Evolutionary conservation across 805 yeast genomes (phyloP), one percentile per base, ranked within the genome.

Genomic region (Pichia kluyveri): DNA sequence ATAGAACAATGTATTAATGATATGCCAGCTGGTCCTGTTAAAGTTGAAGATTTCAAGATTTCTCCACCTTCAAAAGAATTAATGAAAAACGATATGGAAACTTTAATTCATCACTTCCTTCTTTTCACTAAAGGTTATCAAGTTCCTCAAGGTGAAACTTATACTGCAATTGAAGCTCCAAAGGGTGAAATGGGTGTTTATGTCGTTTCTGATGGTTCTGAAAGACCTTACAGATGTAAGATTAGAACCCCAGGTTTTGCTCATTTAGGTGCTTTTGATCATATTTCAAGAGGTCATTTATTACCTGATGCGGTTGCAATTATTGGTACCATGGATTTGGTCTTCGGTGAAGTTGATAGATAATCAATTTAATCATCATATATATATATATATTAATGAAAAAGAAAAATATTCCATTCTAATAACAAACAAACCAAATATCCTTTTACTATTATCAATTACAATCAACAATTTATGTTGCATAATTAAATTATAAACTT

Each of bases 171-270:
- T 56, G 96, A 87, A 71, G 95, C 96, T 26, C 96, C 96, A 65
- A 87, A 87, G 78, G 96, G 96, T 65, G 96, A 87, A 69, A 85
- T 87, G 93, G 96, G 86, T 51, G 95, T 86, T 48, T 87, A 82
- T 62, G 82, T 87, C 45, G 95, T 87, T 48, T 80, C 89, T 56
- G 96, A 87, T 69, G 96, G 96, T 48, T 69, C 84, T 50, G 96
- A 87, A 71, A 79, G 93, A 68, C 96, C 96, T 36, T 87, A 87
- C 72, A 80, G 89, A 70, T 86, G 95, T 73, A 86, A 86, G 73
- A 86, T 87, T 60, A 82, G 96, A 70, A 89, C 95, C n/a, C 96
- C 96, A 43, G 95, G 96, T 41, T 87, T 87, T 65, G 89, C 95
- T 38, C 95, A 86, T 69, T 73, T 87, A 63, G 93, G 83, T 55